phyloP scores from a whole-genome alignment of 176 grass and related monocot genomes.

The Oryza australiensis region DNA sequence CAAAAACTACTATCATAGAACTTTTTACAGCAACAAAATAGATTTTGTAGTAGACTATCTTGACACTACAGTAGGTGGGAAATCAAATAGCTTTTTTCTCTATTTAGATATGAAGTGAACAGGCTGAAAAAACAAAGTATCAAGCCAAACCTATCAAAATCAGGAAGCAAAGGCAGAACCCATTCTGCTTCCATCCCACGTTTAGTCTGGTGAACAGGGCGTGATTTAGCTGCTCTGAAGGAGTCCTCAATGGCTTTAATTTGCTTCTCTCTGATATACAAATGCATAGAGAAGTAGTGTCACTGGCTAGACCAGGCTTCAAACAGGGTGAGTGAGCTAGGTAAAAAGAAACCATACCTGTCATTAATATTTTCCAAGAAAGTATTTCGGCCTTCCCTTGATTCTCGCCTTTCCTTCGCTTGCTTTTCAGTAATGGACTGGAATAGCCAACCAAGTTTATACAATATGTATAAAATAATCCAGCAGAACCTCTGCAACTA shows the following conservation, averaged over 20 bases:
- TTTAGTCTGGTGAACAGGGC: constrained; percentile 89
- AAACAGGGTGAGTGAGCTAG: constrained; percentile 19
- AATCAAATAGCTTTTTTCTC: neutral
- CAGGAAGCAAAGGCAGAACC: constrained; percentile 85
- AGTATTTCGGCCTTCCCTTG: constrained; percentile 65
- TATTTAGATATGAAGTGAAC: constrained; percentile 14
- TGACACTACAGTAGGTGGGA: neutral
- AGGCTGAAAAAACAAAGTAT: constrained; percentile 31
- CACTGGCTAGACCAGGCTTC: constrained; percentile 24
- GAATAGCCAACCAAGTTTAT: constrained; percentile 26
- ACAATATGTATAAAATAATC: constrained; percentile 29
- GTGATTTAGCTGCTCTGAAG: constrained; percentile 86
- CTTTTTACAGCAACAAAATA: constrained; percentile 17
- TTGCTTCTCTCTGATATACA: constrained; percentile 80
- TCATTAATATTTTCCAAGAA: constrained; percentile 90
- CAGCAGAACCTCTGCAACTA: constrained; percentile 33
- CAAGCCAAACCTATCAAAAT: constrained; percentile 75
- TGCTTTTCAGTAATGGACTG: constrained; percentile 97
- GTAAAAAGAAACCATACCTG: constrained; percentile 51
- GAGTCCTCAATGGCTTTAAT: constrained; percentile 93
- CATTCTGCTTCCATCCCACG: constrained; percentile 67
- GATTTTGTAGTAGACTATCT: neutral
- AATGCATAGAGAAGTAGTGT: constrained; percentile 27
- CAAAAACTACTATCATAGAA: neutral
- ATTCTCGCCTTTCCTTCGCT: constrained; percentile 96